Base-by-base conservation (phyloP, 371 early-diverging fungal genomes). In the Actinomucor elegans region DNA sequence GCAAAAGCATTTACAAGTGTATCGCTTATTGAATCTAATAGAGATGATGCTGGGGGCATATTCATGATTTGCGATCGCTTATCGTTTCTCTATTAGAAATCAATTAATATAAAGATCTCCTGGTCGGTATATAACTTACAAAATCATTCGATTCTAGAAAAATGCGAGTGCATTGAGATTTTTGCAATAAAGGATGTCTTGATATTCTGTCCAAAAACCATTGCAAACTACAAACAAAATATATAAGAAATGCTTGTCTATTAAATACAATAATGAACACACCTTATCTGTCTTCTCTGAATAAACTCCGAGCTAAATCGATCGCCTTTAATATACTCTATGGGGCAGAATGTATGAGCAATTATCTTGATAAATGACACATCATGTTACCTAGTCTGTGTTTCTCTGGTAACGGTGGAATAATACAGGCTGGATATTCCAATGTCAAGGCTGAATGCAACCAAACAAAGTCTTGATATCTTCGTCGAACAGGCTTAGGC, bases 391-490 rank as follows among this genome's bases (percentile, higher is more conserved):
- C 88, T 72, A 90, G 67, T 46, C 93, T 85, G 61, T 92, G 90
- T 64, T 92, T 94, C 32, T 88, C 94, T 9, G 96, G 95, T 23
- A 94, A 67, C 14, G 96, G 93, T 26, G 94, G 93, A 0, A 94
- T 61, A n/a, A 94, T 89, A 48, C 84, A 86, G 11, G 86, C 87
- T 5, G 89, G 85, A 63, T 74, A 88, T 58, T 88, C 88, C 24
- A 79, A 73, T 27, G 62, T 53, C 29, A 96, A 72, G 26, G 79
- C 75, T 34, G 75, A 66, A 57, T 92, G 83, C 40, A 96, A 76
- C 89, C 88, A 89, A 7, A 80, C 84, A 80, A 96, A 96, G 63
- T 96, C 96, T 57, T 88, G 90, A 69, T 88, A 96, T 57, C 96
- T 77, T 55, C 94, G 77, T 46, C 93, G 80, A 3, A 93, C 84